phyloP scores from a whole-genome alignment of 805 yeast species.

The Lachancea waltii region DNA sequence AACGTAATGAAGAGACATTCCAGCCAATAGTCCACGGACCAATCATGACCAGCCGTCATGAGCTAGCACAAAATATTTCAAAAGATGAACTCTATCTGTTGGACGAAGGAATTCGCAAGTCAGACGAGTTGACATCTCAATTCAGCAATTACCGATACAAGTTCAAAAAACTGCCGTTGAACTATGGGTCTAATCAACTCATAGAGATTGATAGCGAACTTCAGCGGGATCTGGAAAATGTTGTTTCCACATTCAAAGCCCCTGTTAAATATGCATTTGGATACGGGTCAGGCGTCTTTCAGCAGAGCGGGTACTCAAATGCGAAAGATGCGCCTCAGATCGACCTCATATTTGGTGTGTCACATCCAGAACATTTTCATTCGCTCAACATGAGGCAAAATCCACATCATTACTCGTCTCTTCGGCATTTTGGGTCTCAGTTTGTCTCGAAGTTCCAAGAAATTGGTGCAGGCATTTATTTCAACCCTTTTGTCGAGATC shows the following conservation, averaged over 20 bases:
- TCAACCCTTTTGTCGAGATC: constrained; percentile 79
- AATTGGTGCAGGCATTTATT: constrained; percentile 85
- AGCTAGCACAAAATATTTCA: background rate
- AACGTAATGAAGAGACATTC: background rate
- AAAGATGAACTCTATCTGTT: constrained; percentile 15
- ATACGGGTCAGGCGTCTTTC: constrained; percentile 90
- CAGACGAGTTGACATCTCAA: constrained; percentile 21
- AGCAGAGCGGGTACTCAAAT: constrained; percentile 51
- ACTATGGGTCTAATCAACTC: constrained; percentile 55
- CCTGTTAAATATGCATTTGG: constrained; percentile 82
- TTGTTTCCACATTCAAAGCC: constrained; percentile 55
- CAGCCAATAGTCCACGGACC: constrained; percentile 7
- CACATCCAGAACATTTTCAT: constrained; percentile 73
- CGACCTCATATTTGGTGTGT: constrained; percentile 79
- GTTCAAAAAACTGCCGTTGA: constrained; percentile 45
- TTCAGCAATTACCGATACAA: constrained; percentile 25
- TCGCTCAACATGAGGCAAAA: constrained; percentile 56
- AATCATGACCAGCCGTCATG: constrained; percentile 1
- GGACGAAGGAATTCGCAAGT: constrained; percentile 24
- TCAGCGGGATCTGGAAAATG: constrained; percentile 40
- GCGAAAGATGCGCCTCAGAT: constrained; percentile 54
- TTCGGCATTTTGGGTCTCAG: constrained; percentile 54
- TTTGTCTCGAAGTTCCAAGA: constrained; percentile 54
- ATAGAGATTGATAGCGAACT: constrained; percentile 40
- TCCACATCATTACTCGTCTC: constrained; percentile 71